Evolutionary conservation across 768 basidiomycete genomes (phyloP).

Genomic region (Suillus sp.): DNA sequence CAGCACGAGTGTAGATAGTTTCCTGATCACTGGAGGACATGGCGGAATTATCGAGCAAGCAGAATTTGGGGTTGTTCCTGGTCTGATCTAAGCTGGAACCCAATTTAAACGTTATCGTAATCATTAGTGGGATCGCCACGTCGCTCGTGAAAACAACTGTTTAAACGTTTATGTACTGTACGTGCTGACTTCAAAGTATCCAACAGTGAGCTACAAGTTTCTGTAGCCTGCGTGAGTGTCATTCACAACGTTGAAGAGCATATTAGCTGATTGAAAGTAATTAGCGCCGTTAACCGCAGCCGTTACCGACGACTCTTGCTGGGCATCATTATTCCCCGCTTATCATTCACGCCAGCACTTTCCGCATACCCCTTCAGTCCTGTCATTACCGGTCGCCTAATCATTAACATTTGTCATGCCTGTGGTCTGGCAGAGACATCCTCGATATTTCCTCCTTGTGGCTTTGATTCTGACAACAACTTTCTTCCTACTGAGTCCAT

Average conservation of each 20-base stretch:
- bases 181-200: background rate
- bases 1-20: background rate
- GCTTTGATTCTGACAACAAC: slow-evolving; percentile 44
- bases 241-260: background rate
- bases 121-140: background rate
- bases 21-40: background rate
- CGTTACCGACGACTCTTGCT: background rate
- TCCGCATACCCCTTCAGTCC: slow-evolving; percentile 14
- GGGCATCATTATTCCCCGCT: slow-evolving; percentile 19
- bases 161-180: background rate
- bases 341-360: slow-evolving; percentile 15
- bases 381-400: slow-evolving; percentile 12
- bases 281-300: background rate
- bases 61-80: slow-evolving; percentile 1
- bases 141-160: background rate
- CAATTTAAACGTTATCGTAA: slow-evolving; percentile 3
- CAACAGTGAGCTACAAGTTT: background rate
- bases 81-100: background rate
- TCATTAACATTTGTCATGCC: slow-evolving; percentile 26
- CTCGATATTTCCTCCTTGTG: slow-evolving; percentile 51
- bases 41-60: background rate
- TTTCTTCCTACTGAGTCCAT: slow-evolving; percentile 49
- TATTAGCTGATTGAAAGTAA: background rate
- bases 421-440: slow-evolving; percentile 45
- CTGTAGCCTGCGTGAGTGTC: background rate